These are phyloP conservation scores for Heimioporus retisporus DNA, from an alignment of 1,284 basidiomycete species.

Conservation along the genomic window DNA sequence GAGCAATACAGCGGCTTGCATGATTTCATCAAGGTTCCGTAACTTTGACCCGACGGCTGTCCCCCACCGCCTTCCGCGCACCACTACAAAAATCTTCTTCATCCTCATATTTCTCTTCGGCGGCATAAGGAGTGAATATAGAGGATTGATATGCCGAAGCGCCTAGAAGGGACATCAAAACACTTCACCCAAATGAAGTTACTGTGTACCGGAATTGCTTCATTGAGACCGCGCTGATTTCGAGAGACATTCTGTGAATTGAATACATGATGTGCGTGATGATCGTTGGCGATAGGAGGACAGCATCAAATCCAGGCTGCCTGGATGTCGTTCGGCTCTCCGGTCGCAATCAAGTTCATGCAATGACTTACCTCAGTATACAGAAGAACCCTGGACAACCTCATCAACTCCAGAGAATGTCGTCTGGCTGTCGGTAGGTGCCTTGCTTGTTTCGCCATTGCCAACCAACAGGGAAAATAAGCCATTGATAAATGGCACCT, in stretches of 20 bases:
- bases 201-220: conserved; percentile 80
- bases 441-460: conserved; percentile 68
- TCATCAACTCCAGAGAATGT: conserved; percentile 77
- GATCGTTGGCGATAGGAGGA: conserved; percentile 72
- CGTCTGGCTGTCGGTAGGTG: conserved; percentile 72
- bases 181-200: background rate
- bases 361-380: conserved; percentile 80
- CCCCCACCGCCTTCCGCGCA: conserved; percentile 56
- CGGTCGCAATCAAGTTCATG: background rate
- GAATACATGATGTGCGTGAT: conserved; percentile 82
- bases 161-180: conserved; percentile 55
- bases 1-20: conserved; percentile 62
- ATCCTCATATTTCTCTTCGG: conserved; percentile 92
- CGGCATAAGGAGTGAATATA: too few relatives aligned
- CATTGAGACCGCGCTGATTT: conserved; percentile 87
- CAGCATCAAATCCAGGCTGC: conserved; percentile 79
- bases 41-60: conserved; percentile 42
- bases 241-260: conserved; percentile 74
- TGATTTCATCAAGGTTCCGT: conserved; percentile 70
- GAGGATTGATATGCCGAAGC: conserved; percentile 79
- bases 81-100: conserved; percentile 84
- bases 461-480: conserved; percentile 71
- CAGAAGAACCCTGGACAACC: conserved; percentile 84
- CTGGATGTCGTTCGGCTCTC: conserved; percentile 13
- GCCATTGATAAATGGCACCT: conserved; percentile 72